Percentiles rank a stretch among this genome's conserved stretches.
phyloP scores from a whole-genome alignment of 768 basidiomycete species.

The Leccinellum rugosiceps region DNA sequence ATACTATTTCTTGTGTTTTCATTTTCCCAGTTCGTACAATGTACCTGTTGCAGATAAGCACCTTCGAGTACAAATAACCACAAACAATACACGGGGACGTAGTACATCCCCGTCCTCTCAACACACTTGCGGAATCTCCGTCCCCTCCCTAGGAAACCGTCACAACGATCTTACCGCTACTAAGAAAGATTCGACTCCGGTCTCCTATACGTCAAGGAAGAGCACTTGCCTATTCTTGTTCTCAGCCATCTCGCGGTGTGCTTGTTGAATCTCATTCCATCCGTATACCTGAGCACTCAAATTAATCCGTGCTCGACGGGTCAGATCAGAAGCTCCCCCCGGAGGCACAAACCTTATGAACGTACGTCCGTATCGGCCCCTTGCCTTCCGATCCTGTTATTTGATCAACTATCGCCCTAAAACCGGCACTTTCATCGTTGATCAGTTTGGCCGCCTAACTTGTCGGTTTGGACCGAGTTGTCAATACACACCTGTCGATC shows the following conservation, averaged over 20 bases:
- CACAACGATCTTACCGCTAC: constrained; percentile 35
- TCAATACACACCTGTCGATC: constrained; percentile 50
- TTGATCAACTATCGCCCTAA: constrained; percentile 52
- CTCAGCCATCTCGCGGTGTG: constrained; percentile 81
- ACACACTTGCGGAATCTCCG: constrained; percentile 8
- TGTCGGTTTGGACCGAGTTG: constrained; percentile 23
- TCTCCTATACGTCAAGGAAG: background rate
- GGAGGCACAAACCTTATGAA: constrained; percentile 61
- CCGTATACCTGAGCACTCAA: constrained; percentile 57
- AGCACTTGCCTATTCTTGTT: constrained; percentile 51
- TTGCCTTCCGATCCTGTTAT: constrained; percentile 56
- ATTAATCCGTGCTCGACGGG: constrained; percentile 12
- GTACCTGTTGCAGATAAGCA: background rate
- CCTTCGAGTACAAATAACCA: constrained; percentile 1
- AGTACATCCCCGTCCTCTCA: constrained; percentile 1
- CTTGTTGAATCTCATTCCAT: constrained; percentile 75
- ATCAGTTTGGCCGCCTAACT: background rate
- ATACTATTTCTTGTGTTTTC: background rate
- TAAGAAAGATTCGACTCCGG: constrained; percentile 5
- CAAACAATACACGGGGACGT: constrained; percentile 5
- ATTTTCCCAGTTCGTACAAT: background rate
- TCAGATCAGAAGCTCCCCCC: constrained; percentile 9
- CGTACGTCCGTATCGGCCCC: constrained; percentile 66
- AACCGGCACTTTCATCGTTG: constrained; percentile 34
- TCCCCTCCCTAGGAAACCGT: constrained; percentile 20